Base-by-base conservation (phyloP, 169 alveolate genomes). In the Toxoplasma gondii region DNA sequence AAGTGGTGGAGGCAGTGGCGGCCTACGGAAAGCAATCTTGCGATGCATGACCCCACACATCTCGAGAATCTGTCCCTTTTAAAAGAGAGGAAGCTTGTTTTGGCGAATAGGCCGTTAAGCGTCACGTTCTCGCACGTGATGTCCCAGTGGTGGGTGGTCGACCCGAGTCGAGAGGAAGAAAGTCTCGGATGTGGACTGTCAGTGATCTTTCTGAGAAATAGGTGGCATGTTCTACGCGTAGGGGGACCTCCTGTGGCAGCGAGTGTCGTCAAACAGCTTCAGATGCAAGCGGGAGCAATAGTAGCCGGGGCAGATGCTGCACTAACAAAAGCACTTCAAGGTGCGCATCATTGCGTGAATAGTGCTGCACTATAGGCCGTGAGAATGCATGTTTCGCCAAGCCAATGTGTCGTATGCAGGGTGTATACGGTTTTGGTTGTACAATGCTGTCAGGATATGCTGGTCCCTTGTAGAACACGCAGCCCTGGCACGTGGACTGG, bases 71-170 rank as follows among this genome's bases (percentile, higher is more conserved):
- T 74, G 34, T 0, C 34, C 34, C 0, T 29, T 19, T 64, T 64
- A 0, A 29, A 29, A 19, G 78, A 19, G 78, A 19, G 44, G 31
- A 74, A 74, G 45, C 22, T 74, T 34, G 27, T 36, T n/a, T 27
- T 74, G 84, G 29, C 45, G 22, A 38, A 34, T 16, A 74, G 84
- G 49, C 88, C 88, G 31, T 16, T 81, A 9, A 27, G 64, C 36
- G 88, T 81, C 64, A 81, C 88, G 29, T 81, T 81, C 58, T 81
- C 88, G n/a, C 54, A 41, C 41, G 53, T 81, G 88, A 27, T 81
- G 36, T 10, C 24, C n/a, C 45, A 27, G 64, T 81, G 41, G 45
- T 81, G 88, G 88, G 64, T 81, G 53, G 88, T 41, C 24, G 88
- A 81, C 58, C 88, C 88, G 36, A 81, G 45, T 27, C 53, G 58